Evolutionary conservation across 2,329 filamentous ascomycete species (phyloP), one percentile per base, ranked within the genome.

Genomic region (Thielaviopsis ethacetica): DNA sequence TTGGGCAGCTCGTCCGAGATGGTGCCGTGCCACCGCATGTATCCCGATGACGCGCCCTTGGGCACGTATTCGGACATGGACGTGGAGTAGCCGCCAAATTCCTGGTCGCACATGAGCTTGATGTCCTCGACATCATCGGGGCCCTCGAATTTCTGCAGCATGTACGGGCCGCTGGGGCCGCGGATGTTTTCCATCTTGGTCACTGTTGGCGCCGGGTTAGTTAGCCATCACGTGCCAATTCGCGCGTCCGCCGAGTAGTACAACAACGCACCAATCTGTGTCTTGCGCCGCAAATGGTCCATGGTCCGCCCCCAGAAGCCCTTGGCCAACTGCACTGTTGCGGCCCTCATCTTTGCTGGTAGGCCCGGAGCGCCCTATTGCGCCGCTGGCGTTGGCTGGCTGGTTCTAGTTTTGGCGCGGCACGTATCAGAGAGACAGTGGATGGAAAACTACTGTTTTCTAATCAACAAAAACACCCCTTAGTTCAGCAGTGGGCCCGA

Each of bases 1-100:
- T 75, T 72, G 0, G 93, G 93, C 1, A 98, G 80, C 59, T 88
- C 82, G 13, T 85, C 94, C 1, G 89, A 95, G 68, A 98, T 97
- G 59, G 70, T 81, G 63, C 93, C 93, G 72, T 91, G 83, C 73
- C 97, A 98, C 62, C 85, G 81, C 19, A 84, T 83, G 71, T 95
- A 87, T 30, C 57, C 54, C 12, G 26, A 19, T 9, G 47, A 21
- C 22, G 41, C 41, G 1, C 10, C 27, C 10, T 22, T 62, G 61
- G 17, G 63, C 56, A 83, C 73, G 68, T 82, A 84, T 65, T 91
- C 85, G 62, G 97, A 75, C 52, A 80, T 73, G 50, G 83, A 85
- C 19, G 80, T 80, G 38, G 91, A 95, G 73, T 82, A 91, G 61
- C 91, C 93, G 62, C 91, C 91, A 24, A 95, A 88, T 66, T 91